Conservation (phyloP, 768 basidiomycete genomes). For the button mushroom (Agaricus bisporus) region DNA sequence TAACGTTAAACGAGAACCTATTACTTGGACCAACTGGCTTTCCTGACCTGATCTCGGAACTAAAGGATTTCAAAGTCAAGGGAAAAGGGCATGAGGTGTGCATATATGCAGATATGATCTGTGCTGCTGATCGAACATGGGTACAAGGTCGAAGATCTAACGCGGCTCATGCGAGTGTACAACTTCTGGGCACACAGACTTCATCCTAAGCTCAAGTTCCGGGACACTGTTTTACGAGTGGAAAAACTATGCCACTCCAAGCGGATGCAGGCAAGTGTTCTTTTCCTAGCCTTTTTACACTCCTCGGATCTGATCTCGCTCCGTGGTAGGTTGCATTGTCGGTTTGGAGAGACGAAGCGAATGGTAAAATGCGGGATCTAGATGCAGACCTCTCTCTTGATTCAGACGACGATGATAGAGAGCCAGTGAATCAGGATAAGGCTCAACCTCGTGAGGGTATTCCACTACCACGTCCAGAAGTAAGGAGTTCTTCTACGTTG, state of each 20-base stretch:
- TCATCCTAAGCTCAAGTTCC: constrained; percentile 85
- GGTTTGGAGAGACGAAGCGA: constrained; percentile 73
- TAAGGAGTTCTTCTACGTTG: constrained; percentile 1
- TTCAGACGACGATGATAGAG: constrained; percentile 15
- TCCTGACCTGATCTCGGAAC: constrained; percentile 67
- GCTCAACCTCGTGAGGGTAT: neutral
- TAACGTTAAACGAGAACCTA: constrained; percentile 70
- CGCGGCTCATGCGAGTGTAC: constrained; percentile 74
- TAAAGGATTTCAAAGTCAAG: constrained; percentile 72
- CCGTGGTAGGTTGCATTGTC: constrained; percentile 53
- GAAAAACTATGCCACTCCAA: constrained; percentile 87
- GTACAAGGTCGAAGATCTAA: constrained; percentile 70
- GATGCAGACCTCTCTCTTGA: constrained; percentile 12
- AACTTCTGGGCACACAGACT: constrained; percentile 94
- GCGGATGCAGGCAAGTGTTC: constrained; percentile 69
- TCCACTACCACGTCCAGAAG: neutral
- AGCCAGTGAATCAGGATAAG: constrained; percentile 9
- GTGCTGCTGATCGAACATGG: neutral
- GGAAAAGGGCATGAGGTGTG: constrained; percentile 92
- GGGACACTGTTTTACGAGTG: constrained; percentile 77
- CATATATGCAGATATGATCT: neutral
- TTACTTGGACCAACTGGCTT: constrained; percentile 74
- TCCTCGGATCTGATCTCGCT: neutral
- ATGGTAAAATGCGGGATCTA: constrained; percentile 21
- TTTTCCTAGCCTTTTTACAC: neutral